Evolutionary conservation across 2,329 filamentous ascomycete genomes (phyloP).

Genomic region (Botrytis tulipae): DNA sequence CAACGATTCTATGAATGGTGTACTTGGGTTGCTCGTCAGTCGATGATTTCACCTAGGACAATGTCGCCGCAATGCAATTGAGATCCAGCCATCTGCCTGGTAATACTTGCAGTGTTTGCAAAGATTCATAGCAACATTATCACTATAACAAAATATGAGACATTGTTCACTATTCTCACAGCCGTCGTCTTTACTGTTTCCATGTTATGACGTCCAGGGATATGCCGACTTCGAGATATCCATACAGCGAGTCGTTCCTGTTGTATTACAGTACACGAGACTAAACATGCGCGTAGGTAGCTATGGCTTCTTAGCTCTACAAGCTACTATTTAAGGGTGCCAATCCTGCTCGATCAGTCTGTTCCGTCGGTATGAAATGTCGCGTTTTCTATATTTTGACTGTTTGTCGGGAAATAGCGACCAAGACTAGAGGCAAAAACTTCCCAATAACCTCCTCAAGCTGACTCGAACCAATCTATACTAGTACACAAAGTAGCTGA

Average conservation of each 20-base stretch:
- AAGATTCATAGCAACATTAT: not conserved
- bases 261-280: not conserved
- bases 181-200: not conserved
- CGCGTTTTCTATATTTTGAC: not conserved
- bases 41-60: not conserved
- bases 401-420: not conserved
- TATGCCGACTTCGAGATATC: slow-evolving; percentile 11
- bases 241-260: not conserved
- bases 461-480: not conserved
- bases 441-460: too few species aligned
- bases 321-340: not conserved
- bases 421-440: not conserved
- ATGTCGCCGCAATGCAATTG: not conserved
- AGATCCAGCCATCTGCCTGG: not conserved
- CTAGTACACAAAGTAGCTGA: not conserved
- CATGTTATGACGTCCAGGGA: not conserved
- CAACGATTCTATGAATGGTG: not conserved
- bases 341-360: not conserved
- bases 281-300: slow-evolving; percentile 2
- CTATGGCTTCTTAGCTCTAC: not conserved
- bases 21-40: not conserved
- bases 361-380: not conserved
- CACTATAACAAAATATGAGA: slow-evolving; percentile 10
- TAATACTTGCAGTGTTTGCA: not conserved
- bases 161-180: not conserved